These are phyloP conservation scores for Pseudocohnilembus persalinus DNA, from an alignment of 169 alveolate genomes.

Conservation along the genomic window DNA sequence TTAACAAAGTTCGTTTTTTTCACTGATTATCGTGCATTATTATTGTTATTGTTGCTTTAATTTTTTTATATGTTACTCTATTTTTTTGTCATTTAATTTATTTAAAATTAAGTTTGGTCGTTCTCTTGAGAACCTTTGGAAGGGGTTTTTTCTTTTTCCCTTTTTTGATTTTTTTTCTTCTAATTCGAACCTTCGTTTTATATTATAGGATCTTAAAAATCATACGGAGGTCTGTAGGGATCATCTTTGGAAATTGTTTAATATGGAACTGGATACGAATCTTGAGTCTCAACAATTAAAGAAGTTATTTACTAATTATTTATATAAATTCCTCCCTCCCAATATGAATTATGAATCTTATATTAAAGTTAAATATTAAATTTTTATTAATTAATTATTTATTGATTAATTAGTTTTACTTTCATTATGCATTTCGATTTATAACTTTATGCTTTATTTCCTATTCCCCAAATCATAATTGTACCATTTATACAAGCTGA, in stretches of 20 bases:
- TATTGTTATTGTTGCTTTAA: not conserved
- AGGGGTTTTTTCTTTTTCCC: too few species aligned
- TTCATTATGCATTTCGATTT: constrained; percentile 20
- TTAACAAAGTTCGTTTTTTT: constrained; percentile 8
- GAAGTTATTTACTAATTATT: not conserved
- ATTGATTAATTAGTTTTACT: not conserved
- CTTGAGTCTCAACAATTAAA: not conserved
- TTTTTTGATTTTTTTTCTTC: not conserved
- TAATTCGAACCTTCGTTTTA: not conserved
- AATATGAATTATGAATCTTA: constrained; percentile 9
- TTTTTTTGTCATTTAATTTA: too few species aligned
- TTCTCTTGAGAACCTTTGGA: too few species aligned
- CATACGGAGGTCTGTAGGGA: not conserved
- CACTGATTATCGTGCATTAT: constrained; percentile 4
- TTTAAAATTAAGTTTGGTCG: too few species aligned
- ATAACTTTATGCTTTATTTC: constrained; percentile 33
- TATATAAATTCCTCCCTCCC: not conserved
- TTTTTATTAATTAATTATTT: too few species aligned
- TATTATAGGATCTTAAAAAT: not conserved
- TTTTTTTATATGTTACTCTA: not conserved
- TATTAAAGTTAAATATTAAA: constrained; percentile 20
- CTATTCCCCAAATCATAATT: constrained; percentile 67
- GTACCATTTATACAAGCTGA: constrained; percentile 60
- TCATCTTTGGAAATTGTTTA: not conserved
- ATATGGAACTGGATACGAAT: not conserved